Evolutionary conservation across 1,139 yeast genomes (phyloP), one percentile per base, ranked within the genome.

Genomic region (Geotrichum klebahnii): DNA sequence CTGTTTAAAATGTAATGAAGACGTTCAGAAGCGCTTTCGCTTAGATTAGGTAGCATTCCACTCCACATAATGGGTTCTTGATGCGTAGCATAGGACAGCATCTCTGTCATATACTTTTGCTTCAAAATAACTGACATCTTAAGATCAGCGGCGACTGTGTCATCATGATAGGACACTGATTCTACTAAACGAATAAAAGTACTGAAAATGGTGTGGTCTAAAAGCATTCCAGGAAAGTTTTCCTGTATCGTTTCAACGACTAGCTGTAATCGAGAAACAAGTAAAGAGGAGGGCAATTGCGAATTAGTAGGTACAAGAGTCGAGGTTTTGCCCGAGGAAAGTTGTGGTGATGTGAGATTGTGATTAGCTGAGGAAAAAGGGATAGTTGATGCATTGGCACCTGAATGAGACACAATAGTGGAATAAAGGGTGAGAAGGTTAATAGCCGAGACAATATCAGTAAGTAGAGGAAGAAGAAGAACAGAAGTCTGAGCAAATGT

Each of bases 381-480:
- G 14, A 28, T 40, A 5, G 26, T 29, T 16, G 36, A 17, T 9
- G 35, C 44, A 29, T 28, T 40, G 3, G 46, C 14, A 3, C 34
- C 31, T 10, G 32, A 34, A 17, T 46, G 45, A 2, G 46, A 46
- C 17, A 37, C 49, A 12, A 36, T 54, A 48, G 53, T 61, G 55
- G 78, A 70, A 53, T 70, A 77, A 41, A 72, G 74, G 46, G 71
- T 68, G 57, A 80, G 71, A 47, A 68, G 73, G 26, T 72, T 74
- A 52, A 87, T 66, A 8, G 79, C 76, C 10, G 69, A 67, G 20
- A 75, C 76, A 52, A 84, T 75, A 57, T 79, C 79, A 16, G 84
- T 84, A 52, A 84, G 69, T 33, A 87, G 63, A 0, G 96, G 96
- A 42, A 87, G 65, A 8, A 81, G 72, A 36, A 76, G 65, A 23